phyloP scores from a whole-genome alignment of 129 eudicot genomes.

The Chrysanthemum makinoi region DNA sequence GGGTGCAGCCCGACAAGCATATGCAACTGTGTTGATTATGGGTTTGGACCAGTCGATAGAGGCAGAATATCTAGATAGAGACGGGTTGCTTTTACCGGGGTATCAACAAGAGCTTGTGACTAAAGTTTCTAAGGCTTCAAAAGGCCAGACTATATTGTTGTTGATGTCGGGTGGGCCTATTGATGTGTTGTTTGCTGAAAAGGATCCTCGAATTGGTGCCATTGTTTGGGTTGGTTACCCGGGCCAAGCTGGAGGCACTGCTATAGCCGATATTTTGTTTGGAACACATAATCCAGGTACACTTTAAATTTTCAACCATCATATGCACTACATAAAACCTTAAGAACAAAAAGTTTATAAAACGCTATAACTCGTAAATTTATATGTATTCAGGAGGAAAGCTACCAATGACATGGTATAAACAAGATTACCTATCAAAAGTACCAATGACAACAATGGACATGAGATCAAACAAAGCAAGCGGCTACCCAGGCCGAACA shows the following conservation, averaged over 20 bases:
- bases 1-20: too few species aligned
- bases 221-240: constrained; percentile 90
- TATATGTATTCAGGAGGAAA: constrained; percentile 55
- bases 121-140: constrained; percentile 70
- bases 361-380: neutral
- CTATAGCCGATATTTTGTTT: constrained; percentile 76
- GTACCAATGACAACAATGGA: constrained; percentile 84
- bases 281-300: constrained; percentile 76
- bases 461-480: constrained; percentile 55
- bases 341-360: neutral
- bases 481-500: constrained; percentile 53
- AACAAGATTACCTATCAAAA: constrained; percentile 67
- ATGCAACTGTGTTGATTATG: too few species aligned
- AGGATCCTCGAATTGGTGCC: constrained; percentile 49
- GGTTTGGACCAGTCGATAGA: constrained; percentile 39
- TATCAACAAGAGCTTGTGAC: constrained; percentile 68
- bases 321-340: neutral
- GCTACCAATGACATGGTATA: constrained; percentile 89
- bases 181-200: constrained; percentile 65
- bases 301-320: neutral
- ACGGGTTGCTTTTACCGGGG: constrained; percentile 66
- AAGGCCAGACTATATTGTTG: constrained; percentile 55
- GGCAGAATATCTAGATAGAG: constrained; percentile 70
- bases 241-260: constrained; percentile 81
- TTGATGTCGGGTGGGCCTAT: constrained; percentile 80